Evolutionary conservation across 352 stramenopile species (phyloP), one percentile per base, ranked within the genome.

Genomic region (Phytophthora lateralis): DNA sequence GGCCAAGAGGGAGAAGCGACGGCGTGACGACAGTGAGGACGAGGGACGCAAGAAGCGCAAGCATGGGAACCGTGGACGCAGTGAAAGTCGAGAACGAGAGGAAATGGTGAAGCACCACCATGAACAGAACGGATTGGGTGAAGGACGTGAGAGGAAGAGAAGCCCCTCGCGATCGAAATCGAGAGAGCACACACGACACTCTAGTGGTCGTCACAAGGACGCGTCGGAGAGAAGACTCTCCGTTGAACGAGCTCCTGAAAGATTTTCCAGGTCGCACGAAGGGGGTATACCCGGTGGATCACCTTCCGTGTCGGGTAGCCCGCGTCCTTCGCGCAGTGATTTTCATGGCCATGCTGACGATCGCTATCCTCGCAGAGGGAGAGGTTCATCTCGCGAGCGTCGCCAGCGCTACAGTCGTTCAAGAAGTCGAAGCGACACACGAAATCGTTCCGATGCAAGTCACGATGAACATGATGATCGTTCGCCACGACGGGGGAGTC

Each of bases 391-490:
- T 24, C 10, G 34, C 41, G 53, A 65, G 17, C 44, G 43, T 37
- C 48, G 12, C 17, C 24, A 15, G 43, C 66, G 45, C 20, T 18
- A 56, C 24, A 14, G 24, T 54, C 35, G 43, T 17, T 54, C 48
- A 21, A 55, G 49, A 63, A 62, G 60, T 56, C 48, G 37, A 6
- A 55, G 62, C 21, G 12, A 17, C 18, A 55, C 30, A 34, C 38
- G 24, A 0, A 18, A 8, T 46, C 44, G 35, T 2, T 45, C 32
- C 6, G 35, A 15, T 20, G 12, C n/a, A 10, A 29, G 41, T 2
- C 34, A 12, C 34, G 32, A 38, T 38, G 32, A 38, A n/a, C 32
- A 4, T n/a, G 32, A 17, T n/a, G 32, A 38, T 32, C 27, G 11
- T 32, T 32, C 7, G 27, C 27, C 27, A 32, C 27, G 7, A 32